phyloP scores from a whole-genome alignment of 2,329 filamentous ascomycete genomes.

The Ascochyta rabiei region DNA sequence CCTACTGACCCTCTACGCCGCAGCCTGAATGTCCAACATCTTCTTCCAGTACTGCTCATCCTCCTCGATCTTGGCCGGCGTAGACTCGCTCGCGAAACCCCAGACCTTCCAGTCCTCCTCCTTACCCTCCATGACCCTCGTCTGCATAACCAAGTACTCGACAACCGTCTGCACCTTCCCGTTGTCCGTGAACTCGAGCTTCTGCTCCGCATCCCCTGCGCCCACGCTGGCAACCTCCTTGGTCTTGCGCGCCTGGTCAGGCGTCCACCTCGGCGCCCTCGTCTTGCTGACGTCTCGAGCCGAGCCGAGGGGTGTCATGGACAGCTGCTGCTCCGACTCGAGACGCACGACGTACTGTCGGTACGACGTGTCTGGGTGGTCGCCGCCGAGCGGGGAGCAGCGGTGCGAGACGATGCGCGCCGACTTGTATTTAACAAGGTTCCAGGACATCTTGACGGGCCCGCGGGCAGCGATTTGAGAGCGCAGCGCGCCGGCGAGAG shows the following conservation, averaged over 20 bases:
- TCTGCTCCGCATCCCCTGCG: neutral
- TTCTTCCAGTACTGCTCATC: conserved; percentile 32
- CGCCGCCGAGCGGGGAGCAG: conserved; percentile 52
- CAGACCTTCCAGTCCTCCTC: conserved; percentile 66
- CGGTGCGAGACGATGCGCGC: conserved; percentile 64
- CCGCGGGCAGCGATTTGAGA: conserved; percentile 60
- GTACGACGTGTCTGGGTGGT: conserved; percentile 29
- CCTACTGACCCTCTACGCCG: neutral
- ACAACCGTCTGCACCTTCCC: conserved; percentile 47
- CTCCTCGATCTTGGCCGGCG: conserved; percentile 26
- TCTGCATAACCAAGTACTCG: conserved; percentile 70
- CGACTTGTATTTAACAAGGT: conserved; percentile 28
- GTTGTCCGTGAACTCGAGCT: neutral
- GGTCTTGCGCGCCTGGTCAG: neutral
- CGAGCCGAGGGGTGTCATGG: neutral
- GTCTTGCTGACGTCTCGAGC: neutral
- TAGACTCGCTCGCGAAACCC: conserved; percentile 65
- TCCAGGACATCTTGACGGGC: conserved; percentile 56
- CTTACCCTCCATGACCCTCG: conserved; percentile 54
- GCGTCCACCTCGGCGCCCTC: conserved; percentile 2
- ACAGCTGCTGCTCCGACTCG: conserved; percentile 29
- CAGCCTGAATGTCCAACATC: conserved; percentile 26
- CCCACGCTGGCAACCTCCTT: conserved; percentile 32
- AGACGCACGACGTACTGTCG: conserved; percentile 37
- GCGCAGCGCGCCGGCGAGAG: conserved; percentile 60